Base-by-base conservation (phyloP, 495 filamentous ascomycete species). In the Daldinia concentrica region DNA sequence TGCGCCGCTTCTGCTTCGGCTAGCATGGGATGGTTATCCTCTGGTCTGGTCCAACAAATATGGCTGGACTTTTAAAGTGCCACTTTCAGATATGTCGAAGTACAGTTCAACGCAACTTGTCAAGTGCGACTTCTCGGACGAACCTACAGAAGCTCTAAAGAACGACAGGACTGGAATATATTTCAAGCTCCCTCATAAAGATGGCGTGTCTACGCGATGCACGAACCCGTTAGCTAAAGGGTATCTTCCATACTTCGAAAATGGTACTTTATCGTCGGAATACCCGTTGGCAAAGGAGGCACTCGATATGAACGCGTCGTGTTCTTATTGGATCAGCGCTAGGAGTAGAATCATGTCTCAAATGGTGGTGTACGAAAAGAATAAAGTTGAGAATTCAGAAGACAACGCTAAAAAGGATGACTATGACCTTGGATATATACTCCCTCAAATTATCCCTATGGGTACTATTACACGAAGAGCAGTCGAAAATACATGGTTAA, bases 401-500 rank as follows among this genome's bases (percentile, higher is more conserved):
- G 64, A 58, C 68, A 1, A 24, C 19, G 14, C 56, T 68, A 51
- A 39, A 65, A 26, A 66, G 27, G 24, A 52, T 17, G 48, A 36
- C 36, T 36, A 62, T 9, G 62, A 50, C 11, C 62, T 58, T 12
- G 95, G 95, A 4, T 95, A 92, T 71, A 98, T 99, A 70, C 81
- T 99, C n/a, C 95, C 95, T n/a, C 95, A 99, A 74, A 81, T 99
- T 59, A 98, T 99, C 66, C 95, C 95, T 9, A 99, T 99, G 95
- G 95, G 95, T 14, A 99, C 95, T 17, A 91, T 99, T 62, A 99
- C 95, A n/a, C 87, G 95, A 39, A 89, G 95, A 68, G 93, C 95
- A 0, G 95, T 99, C 22, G 95, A 99, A 78, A 97, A 96, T 71
- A 98, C 95, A 0, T 99, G 95, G 95, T 86, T 99, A 41, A 99